Evolutionary conservation across 2,329 filamentous ascomycete species (phyloP), one percentile per base, ranked within the genome.

Genomic region (Paecilomyces variotii): DNA sequence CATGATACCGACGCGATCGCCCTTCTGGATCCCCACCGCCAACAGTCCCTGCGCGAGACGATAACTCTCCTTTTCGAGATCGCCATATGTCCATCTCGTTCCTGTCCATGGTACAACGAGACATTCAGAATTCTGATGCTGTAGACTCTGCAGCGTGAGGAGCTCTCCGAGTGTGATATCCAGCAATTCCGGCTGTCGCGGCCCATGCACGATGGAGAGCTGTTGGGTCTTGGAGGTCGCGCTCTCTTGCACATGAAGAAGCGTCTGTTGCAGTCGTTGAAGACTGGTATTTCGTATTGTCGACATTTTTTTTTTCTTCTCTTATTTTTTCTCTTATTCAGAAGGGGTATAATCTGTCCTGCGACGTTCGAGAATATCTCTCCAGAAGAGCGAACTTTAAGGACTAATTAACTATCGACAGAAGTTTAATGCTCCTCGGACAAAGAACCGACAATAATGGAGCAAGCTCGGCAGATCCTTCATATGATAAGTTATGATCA

Each of bases 81-180:
- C 79, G 61, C 82, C 80, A 73, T 88, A 89, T 0, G 85, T 87
- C 87, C 88, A 91, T 66, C 88, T 79, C 2, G 87, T 82, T 1
- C 85, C 86, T 0, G 87, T 90, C 88, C 88, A 91, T 0, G 88
- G 86, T 55, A 89, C 87, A 26, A 91, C 80, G 52, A 92, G 73
- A 61, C 84, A 88, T 69, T 91, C 88, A 57, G 83, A 80, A 55
- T 82, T 78, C 25, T 85, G 82, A 71, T 88, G 84, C 54, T 84
- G 80, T 55, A 84, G 79, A 53, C 83, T 86, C 74, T 92, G 88
- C 14, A 89, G 79, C 60, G 88, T 85, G 51, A 91, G 79, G 1
- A 92, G 80, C 69, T 90, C 86, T 7, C 87, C 86, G 7, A 92
- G 80, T 0, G 87, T 91, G 55, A 90, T 75, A 60, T 45, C 39